Percentiles rank a stretch among this genome's conserved stretches.
phyloP scores from a whole-genome alignment of 495 filamentous ascomycete genomes.

The Cercophora scortea region DNA sequence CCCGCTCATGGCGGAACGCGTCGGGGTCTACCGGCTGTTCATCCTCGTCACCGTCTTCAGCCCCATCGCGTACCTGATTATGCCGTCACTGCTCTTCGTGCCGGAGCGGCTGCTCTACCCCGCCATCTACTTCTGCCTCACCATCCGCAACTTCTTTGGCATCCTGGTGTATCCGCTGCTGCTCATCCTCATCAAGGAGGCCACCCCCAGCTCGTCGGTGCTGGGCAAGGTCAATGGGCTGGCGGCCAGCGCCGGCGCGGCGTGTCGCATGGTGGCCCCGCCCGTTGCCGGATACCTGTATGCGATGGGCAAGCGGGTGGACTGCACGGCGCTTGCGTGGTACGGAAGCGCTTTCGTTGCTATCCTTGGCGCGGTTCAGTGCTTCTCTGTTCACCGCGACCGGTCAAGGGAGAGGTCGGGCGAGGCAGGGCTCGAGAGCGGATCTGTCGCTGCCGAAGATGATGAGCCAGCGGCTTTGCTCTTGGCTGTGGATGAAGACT shows the following conservation, averaged over 20 bases:
- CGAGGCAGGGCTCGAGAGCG: not conserved
- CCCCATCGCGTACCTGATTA: slow-evolving; percentile 66
- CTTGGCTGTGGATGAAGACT: not conserved
- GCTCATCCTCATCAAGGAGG: slow-evolving; percentile 78
- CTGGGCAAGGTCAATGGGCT: slow-evolving; percentile 77
- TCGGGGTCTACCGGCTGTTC: slow-evolving; percentile 72
- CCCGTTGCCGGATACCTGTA: slow-evolving; percentile 72
- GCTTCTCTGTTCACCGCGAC: slow-evolving; percentile 54
- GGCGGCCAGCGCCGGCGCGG: slow-evolving; percentile 70
- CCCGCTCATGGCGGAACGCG: slow-evolving; percentile 56
- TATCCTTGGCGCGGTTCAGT: slow-evolving; percentile 57
- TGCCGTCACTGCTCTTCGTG: slow-evolving; percentile 60
- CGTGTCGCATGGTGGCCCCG: slow-evolving; percentile 67
- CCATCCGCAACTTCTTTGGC: slow-evolving; percentile 65
- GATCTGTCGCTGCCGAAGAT: not conserved
- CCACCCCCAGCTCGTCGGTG: slow-evolving; percentile 55
- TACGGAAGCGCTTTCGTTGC: slow-evolving; percentile 68
- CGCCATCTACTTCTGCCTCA: slow-evolving; percentile 66
- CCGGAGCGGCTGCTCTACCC: slow-evolving; percentile 50
- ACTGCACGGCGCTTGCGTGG: slow-evolving; percentile 72
- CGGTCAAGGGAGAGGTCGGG: slow-evolving; percentile 2
- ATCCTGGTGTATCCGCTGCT: slow-evolving; percentile 74
- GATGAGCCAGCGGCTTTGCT: not conserved
- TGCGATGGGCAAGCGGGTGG: slow-evolving; percentile 53
- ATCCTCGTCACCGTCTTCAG: slow-evolving; percentile 66